These are phyloP conservation scores for Lobosporangium transversale DNA, from an alignment of 192 early-diverging fungal genomes.

Conservation along the genomic window DNA sequence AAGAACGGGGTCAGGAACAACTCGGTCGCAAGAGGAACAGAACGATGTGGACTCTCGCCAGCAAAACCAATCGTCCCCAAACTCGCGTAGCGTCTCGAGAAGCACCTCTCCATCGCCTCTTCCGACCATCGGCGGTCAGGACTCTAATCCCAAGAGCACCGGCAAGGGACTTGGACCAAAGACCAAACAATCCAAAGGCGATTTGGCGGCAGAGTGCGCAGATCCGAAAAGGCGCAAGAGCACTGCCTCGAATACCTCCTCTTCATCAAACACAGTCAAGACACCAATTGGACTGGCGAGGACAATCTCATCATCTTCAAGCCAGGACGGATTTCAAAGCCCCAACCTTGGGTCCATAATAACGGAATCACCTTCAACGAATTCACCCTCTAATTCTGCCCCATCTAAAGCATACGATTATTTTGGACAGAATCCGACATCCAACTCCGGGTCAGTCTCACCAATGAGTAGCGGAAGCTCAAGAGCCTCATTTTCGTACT, in stretches of 20 bases:
- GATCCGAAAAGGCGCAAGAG: constrained; percentile 43
- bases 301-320: constrained; percentile 41
- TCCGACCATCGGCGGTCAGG: neutral
- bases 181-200: constrained; percentile 29
- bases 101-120: constrained; percentile 37
- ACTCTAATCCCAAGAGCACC: neutral
- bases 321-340: constrained; percentile 47
- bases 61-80: constrained; percentile 18
- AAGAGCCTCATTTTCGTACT: constrained; percentile 17
- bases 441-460: constrained; percentile 34
- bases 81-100: constrained; percentile 38
- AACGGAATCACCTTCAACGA: constrained; percentile 36
- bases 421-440: constrained; percentile 22
- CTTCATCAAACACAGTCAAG: constrained; percentile 14
- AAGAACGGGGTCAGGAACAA: constrained; percentile 12
- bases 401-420: constrained; percentile 33
- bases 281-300: constrained; percentile 26
- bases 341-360: constrained; percentile 9
- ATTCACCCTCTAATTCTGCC: constrained; percentile 20
- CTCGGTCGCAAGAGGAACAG: constrained; percentile 23
- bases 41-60: constrained; percentile 13
- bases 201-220: constrained; percentile 34
- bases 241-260: constrained; percentile 21
- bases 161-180: constrained; percentile 28
- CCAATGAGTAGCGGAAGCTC: constrained; percentile 39